These are phyloP conservation scores for Phlegmacium glaucopus DNA, from an alignment of 768 basidiomycete species.

Conservation along the genomic window DNA sequence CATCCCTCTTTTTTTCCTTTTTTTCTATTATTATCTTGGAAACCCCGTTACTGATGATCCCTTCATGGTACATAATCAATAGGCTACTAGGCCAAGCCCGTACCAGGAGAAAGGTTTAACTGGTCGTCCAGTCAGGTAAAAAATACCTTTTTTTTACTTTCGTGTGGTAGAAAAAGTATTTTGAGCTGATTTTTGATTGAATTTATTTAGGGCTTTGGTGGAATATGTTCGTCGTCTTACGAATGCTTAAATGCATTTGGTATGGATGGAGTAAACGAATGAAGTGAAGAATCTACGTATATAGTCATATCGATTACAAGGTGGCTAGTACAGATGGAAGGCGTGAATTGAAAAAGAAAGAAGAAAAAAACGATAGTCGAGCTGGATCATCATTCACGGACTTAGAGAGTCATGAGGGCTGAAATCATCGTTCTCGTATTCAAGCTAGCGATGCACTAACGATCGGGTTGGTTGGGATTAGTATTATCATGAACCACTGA, in stretches of 20 bases:
- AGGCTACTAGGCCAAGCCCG: constrained; percentile 50
- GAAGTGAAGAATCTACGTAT: background rate
- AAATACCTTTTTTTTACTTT: background rate
- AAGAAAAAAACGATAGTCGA: background rate
- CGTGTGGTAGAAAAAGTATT: too few species aligned
- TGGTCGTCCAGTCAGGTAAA: constrained; percentile 74
- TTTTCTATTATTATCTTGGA: background rate
- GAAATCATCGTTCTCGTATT: too few species aligned
- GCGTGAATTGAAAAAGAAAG: background rate
- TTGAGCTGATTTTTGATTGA: too few species aligned
- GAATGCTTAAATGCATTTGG: constrained; percentile 16
- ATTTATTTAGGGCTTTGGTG: constrained; percentile 36
- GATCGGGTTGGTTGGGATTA: too few species aligned
- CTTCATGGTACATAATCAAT: too few species aligned
- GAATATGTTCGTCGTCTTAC: constrained; percentile 37
- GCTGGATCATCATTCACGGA: too few species aligned
- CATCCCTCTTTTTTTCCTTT: background rate
- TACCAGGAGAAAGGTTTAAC: constrained; percentile 80
- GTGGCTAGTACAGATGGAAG: background rate
- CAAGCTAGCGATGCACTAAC: too few species aligned
- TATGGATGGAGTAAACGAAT: background rate
- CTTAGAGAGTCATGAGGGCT: too few species aligned
- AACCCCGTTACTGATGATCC: background rate
- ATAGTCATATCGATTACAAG: background rate
- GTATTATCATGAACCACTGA: too few species aligned